phyloP scores from a whole-genome alignment of 202 grass and related monocot genomes.

The Carex arenaria region DNA sequence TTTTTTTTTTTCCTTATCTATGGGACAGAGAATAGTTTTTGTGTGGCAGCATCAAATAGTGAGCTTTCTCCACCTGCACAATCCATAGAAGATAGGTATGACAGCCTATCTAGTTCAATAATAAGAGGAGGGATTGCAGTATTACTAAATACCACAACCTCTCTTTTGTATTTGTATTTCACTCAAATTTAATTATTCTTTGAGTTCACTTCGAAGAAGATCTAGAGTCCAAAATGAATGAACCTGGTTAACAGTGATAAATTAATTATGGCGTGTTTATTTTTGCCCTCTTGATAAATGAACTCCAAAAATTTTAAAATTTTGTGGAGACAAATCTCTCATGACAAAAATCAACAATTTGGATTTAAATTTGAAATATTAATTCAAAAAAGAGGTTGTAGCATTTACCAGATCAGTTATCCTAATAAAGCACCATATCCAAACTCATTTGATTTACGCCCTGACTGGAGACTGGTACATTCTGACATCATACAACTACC shows the following conservation, averaged over 20 bases:
- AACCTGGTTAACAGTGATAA: background rate
- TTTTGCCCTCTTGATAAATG: background rate
- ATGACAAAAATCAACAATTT: background rate
- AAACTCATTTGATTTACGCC: background rate
- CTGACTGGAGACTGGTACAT: background rate
- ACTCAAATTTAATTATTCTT: background rate
- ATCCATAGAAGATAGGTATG: constrained; percentile 42
- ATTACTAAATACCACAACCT: background rate
- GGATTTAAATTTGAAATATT: background rate
- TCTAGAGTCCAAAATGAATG: background rate
- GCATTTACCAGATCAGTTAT: background rate
- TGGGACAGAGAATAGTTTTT: constrained; percentile 21
- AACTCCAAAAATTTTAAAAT: background rate
- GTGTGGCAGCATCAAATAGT: constrained; percentile 18
- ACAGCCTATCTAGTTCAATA: background rate
- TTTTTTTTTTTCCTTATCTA: background rate
- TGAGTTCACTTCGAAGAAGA: background rate
- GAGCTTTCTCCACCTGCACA: constrained; percentile 26
- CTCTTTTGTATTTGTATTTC: constrained; percentile 8
- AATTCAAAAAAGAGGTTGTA: background rate
- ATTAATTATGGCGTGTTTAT: background rate
- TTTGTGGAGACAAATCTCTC: background rate
- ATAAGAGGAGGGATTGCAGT: background rate
- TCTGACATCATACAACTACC: background rate
- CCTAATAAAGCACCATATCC: background rate